Conservation (phyloP, 2,329 filamentous ascomycete species). For the Aspergillaceae sp. region DNA sequence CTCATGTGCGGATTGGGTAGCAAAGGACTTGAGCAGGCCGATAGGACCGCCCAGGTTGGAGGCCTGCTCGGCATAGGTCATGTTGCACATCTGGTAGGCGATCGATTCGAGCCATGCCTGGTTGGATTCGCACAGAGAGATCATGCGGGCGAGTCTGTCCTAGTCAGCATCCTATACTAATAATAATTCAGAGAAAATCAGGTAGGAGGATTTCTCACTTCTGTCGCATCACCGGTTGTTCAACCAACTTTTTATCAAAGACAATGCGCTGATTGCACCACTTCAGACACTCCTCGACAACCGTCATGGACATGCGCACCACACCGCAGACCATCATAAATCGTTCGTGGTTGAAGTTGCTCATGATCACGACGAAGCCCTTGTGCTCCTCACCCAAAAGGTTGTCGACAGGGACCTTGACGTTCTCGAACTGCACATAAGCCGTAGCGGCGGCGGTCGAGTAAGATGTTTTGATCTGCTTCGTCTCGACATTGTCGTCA, state of each 20-base stretch:
- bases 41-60: conserved; percentile 71
- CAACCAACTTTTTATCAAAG: conserved; percentile 71
- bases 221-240: conserved; percentile 71
- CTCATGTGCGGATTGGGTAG: conserved; percentile 69
- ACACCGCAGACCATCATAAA: conserved; percentile 65
- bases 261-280: conserved; percentile 83
- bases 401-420: conserved; percentile 72
- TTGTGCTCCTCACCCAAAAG: conserved; percentile 75
- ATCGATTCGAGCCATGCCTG: conserved; percentile 79
- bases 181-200: conserved; percentile 3
- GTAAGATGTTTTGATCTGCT: conserved; percentile 59
- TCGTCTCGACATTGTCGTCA: conserved; percentile 58
- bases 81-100: conserved; percentile 80
- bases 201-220: conserved; percentile 46
- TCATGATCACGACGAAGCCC: conserved; percentile 74
- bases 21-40: conserved; percentile 69
- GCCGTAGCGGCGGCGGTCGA: conserved; percentile 70
- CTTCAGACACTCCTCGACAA: conserved; percentile 77
- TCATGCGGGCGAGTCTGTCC: conserved; percentile 70
- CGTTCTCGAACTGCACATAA: conserved; percentile 75
- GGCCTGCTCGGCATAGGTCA: conserved; percentile 69
- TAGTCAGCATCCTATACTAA: not conserved
- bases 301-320: conserved; percentile 55
- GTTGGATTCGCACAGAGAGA: conserved; percentile 69
- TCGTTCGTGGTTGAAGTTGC: conserved; percentile 83